phyloP scores from a whole-genome alignment of 345 rosid genomes.

The Eutrema yunnanense region DNA sequence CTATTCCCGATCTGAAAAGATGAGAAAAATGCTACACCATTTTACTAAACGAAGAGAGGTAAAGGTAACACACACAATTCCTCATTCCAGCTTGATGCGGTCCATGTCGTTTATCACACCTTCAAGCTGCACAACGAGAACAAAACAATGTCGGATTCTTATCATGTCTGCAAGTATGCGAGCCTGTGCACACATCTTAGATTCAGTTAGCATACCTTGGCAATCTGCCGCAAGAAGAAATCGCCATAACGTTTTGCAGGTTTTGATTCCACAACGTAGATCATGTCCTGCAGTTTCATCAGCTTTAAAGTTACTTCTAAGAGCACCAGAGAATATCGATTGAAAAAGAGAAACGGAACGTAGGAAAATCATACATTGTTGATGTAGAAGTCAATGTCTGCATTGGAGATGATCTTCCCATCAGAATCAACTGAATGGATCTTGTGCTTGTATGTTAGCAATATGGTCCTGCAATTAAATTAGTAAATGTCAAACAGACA shows the following conservation, averaged over 20 bases:
- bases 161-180: not conserved
- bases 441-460: conserved; percentile 96
- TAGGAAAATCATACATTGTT: conserved; percentile 51
- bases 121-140: conserved; percentile 57
- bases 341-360: too few species aligned
- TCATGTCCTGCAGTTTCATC: conserved; percentile 64
- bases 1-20: not conserved
- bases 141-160: not conserved
- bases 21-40: not conserved
- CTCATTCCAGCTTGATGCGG: conserved; percentile 66
- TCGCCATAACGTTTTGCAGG: conserved; percentile 73
- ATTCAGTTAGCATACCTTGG: conserved; percentile 51
- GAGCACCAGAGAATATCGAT: not conserved
- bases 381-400: conserved; percentile 89
- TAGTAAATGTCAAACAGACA: too few species aligned
- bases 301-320: not conserved
- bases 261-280: conserved; percentile 72
- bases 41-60: not conserved
- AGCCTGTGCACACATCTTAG: not conserved
- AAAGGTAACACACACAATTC: not conserved
- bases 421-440: conserved; percentile 82
- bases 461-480: conserved; percentile 58
- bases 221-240: conserved; percentile 90
- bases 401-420: conserved; percentile 74
- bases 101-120: conserved; percentile 80